Base-by-base conservation (phyloP, 2,329 filamentous ascomycete species). In the Thyridium curvatum region DNA sequence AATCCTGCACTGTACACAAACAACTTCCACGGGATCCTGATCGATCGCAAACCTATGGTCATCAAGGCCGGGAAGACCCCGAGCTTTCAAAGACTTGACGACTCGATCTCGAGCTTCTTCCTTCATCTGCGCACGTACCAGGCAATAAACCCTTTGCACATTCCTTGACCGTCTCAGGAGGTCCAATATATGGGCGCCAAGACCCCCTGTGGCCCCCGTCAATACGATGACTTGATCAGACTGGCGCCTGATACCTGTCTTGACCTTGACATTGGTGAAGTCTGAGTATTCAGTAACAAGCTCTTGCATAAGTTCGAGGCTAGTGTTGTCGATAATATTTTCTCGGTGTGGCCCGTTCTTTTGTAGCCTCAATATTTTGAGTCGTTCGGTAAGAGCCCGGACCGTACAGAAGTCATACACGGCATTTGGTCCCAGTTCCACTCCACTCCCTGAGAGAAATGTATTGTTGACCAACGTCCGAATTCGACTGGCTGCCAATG, bases 181-280 rank as follows among this genome's bases (percentile, higher is more conserved):
- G 4, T 72, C 69, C 2, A 78, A 63, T 1, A 82, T 60, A 46
- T 82, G 78, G 0, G 75, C 67, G 2, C 82, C 82, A 0, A 85
- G 63, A 2, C 78, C 80, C 1, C 82, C 82, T 0, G 82, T 85
- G 1, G 73, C 71, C 2, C 82, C 82, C 0, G 81, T 85, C 4
- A 85, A 54, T 2, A 26, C 21, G 6, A 26, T 10, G 21, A 26
- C 21, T 26, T 26, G 21, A 26, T 26, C 21, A 6, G 21, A 26
- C 21, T 10, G 6, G 6, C 21, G 21, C 6, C 21, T 26, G 10
- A 6, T 26, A 6, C 21, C 21, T 10, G 6, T 6, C 21, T 26
- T 26, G 21, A 26, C 21, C 10, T 26, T 26, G 6, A 26, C 21
- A 26, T 26, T 6, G 21, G 6, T 10, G 10, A 26, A 26, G 21